phyloP scores from a whole-genome alignment of 805 yeast genomes.

The Candida odintsovae region DNA sequence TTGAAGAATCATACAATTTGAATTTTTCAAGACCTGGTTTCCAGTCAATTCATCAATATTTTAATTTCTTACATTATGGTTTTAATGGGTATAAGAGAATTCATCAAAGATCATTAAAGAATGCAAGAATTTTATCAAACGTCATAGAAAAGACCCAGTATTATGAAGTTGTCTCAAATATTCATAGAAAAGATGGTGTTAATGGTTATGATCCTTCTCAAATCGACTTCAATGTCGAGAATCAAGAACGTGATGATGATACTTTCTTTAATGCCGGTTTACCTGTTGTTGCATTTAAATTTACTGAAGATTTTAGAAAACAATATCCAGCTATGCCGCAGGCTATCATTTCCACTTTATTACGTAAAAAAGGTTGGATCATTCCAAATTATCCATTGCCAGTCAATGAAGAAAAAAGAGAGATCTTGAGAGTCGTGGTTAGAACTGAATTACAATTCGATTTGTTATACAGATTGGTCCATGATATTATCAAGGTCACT shows the following conservation, averaged over 20 bases:
- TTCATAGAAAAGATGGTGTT: slow-evolving; percentile 55
- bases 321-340: slow-evolving; percentile 81
- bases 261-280: slow-evolving; percentile 60
- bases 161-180: slow-evolving; percentile 69
- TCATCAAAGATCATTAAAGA: slow-evolving; percentile 58
- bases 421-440: slow-evolving; percentile 81
- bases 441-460: slow-evolving; percentile 60
- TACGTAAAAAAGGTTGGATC: slow-evolving; percentile 80
- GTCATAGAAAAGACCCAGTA: slow-evolving; percentile 59
- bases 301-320: slow-evolving; percentile 50
- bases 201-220: slow-evolving; percentile 17
- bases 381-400: slow-evolving; percentile 88
- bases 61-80: slow-evolving; percentile 68
- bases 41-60: slow-evolving; percentile 87
- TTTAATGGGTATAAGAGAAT: slow-evolving; percentile 60
- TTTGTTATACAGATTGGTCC: slow-evolving; percentile 57
- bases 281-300: slow-evolving; percentile 85
- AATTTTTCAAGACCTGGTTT: slow-evolving; percentile 92
- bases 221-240: slow-evolving; percentile 23
- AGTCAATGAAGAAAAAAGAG: slow-evolving; percentile 45
- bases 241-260: slow-evolving; percentile 32
- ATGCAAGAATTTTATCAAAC: slow-evolving; percentile 61
- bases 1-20: slow-evolving; percentile 79
- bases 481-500: slow-evolving; percentile 47
- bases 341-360: slow-evolving; percentile 59